Base-by-base conservation (phyloP, 2,329 filamentous ascomycete species). In the Thielaviopsis populi region DNA sequence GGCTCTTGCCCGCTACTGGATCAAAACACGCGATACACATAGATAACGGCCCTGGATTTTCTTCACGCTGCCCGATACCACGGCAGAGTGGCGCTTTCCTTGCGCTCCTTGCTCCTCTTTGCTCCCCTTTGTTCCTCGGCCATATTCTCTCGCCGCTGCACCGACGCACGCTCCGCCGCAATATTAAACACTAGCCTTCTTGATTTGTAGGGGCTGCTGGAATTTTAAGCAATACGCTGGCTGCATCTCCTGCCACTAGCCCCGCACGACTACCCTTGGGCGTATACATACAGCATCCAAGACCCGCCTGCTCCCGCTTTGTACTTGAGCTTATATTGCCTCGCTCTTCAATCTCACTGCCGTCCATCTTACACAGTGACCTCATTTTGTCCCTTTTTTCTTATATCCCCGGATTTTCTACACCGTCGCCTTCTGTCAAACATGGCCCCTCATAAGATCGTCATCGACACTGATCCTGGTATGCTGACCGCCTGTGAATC, bases 391-490 rank as follows among this genome's bases (percentile, higher is more conserved):
- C 2, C 48, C 33, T 62, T 33, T 30, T 50, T 37, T 46, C 15
- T 27, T 46, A 8, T 59, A 43, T 19, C 15, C 15, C 58, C 8
- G 54, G 17, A 19, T 63, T 59, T 17, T 13, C 3, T 3, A 24
- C 22, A 15, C 46, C 8, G 46, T 4, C 13, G 13, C 46, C 15
- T 6, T 24, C 22, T 46, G 19, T 46, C 40, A 24, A 43, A 58
- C 64, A 88, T 89, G 86, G 79, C 83, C 63, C 81, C 85, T 33
- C 84, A 83, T 70, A 85, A 87, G 70, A 86, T 99, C 69, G 96
- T 99, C 70, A 94, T 99, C 70, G 94, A 99, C 72, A 97, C 92
- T 1, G 94, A 97, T 73, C 92, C 92, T 69, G 76, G 91, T 89
- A 78, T 68, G 73, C 68, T 33, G 1, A 33, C 22, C 46, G 2